Evolutionary conservation across 108 stramenopile species (phyloP).

Genomic region (Skeletonema menzelii): DNA sequence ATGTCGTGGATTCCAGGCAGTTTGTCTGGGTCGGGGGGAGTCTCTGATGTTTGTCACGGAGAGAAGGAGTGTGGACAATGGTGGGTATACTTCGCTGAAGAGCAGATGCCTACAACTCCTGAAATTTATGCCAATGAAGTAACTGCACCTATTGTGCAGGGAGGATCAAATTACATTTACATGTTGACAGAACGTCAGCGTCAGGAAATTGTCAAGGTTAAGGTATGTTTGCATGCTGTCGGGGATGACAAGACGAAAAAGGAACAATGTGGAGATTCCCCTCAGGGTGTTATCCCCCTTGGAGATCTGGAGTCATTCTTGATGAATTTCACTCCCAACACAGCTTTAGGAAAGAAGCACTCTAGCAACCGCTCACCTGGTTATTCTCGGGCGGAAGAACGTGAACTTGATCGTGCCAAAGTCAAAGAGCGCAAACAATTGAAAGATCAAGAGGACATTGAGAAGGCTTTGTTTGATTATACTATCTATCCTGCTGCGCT

Average conservation of each 20-base stretch:
- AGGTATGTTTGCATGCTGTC: conserved; percentile 56
- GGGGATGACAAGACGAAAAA: conserved; percentile 31
- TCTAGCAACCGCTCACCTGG: conserved; percentile 73
- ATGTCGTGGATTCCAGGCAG: conserved; percentile 85
- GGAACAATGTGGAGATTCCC: conserved; percentile 56
- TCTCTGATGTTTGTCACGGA: conserved; percentile 63
- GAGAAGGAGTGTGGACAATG: conserved; percentile 80
- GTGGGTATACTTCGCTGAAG: conserved; percentile 90
- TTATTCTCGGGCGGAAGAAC: conserved; percentile 71
- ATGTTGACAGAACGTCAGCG: conserved; percentile 87
- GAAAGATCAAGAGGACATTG: conserved; percentile 87
- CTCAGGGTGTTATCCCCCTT: conserved; percentile 84
- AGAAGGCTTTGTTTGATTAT: conserved; percentile 88
- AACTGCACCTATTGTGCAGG: conserved; percentile 70
- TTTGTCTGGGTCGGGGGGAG: conserved; percentile 71
- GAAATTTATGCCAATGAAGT: conserved; percentile 87
- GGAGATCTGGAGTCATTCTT: conserved; percentile 84
- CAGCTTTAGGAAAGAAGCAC: conserved; percentile 86
- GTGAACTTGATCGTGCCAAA: conserved; percentile 65
- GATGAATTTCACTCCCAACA: conserved; percentile 88
- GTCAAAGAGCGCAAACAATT: conserved; percentile 86
- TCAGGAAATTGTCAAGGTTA: conserved; percentile 68
- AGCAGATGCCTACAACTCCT: conserved; percentile 84
- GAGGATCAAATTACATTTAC: conserved; percentile 84
- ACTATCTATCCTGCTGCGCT: conserved; percentile 87